Conservation (phyloP, 208 protist genomes). For the Leishmania tarentolae region DNA sequence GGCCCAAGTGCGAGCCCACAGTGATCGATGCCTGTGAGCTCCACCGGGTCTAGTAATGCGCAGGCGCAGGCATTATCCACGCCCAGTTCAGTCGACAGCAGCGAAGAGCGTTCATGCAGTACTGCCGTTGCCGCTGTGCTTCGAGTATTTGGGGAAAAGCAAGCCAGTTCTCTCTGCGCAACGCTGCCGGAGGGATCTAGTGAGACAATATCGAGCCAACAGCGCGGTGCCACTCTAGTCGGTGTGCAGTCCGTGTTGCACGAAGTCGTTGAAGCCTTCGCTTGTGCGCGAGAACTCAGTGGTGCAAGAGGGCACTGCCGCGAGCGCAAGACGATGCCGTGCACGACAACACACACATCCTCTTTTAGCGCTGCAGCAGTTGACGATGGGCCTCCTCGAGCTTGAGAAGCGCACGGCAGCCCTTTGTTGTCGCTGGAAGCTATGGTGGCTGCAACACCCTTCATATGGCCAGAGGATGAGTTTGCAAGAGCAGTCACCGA, state of each 20-base stretch:
- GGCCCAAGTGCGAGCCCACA: slow-evolving; percentile 52
- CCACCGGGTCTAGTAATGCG: slow-evolving; percentile 44
- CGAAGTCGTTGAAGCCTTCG: not conserved
- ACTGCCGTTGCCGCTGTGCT: slow-evolving; percentile 3
- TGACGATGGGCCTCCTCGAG: not conserved
- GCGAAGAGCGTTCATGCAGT: not conserved
- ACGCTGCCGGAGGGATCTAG: not conserved
- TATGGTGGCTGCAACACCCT: not conserved
- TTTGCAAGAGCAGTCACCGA: not conserved
- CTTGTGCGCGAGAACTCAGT: not conserved
- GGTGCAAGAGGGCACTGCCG: slow-evolving; percentile 5
- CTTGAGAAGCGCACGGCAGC: not conserved
- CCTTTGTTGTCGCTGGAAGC: not conserved
- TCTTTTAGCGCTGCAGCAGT: not conserved
- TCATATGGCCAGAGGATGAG: not conserved
- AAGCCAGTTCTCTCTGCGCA: not conserved
- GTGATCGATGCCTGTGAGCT: slow-evolving; percentile 51
- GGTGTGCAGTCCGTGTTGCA: not conserved
- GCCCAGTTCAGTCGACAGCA: not conserved
- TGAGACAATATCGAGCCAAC: slow-evolving; percentile 12
- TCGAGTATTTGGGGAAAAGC: not conserved
- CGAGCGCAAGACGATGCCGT: slow-evolving; percentile 55
- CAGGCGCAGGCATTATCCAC: slow-evolving; percentile 20
- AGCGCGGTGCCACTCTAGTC: not conserved
- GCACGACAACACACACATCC: slow-evolving; percentile 28